Conservation (phyloP, 441 rosid species). For the Corymbia calophylla region DNA sequence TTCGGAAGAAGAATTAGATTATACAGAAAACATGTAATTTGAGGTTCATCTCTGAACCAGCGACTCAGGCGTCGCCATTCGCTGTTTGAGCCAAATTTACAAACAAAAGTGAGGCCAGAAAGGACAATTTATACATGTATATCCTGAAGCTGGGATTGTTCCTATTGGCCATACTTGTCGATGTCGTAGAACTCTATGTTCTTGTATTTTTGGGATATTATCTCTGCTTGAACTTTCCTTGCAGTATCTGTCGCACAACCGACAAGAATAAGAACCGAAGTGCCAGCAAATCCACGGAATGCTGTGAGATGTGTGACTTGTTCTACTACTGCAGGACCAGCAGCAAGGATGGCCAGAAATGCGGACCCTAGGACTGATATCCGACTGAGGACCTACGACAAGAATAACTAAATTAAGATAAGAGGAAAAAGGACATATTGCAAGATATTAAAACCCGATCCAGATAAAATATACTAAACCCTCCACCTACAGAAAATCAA, state of each 20-base stretch:
- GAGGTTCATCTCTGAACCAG: neutral
- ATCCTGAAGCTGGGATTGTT: neutral
- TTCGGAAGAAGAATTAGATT: neutral
- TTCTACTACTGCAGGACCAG: conserved; percentile 86
- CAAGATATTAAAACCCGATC: neutral
- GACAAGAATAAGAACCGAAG: conserved; percentile 88
- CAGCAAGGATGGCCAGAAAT: conserved; percentile 86
- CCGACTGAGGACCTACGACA: conserved; percentile 70
- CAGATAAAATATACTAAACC: neutral
- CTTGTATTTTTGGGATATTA: conserved; percentile 93
- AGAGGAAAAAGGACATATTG: neutral
- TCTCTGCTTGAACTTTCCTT: conserved; percentile 94
- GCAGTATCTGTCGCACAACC: conserved; percentile 97
- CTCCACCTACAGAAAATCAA: neutral
- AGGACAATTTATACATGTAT: neutral
- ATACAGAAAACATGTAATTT: neutral
- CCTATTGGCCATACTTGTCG: conserved; percentile 32
- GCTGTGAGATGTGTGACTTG: conserved; percentile 88
- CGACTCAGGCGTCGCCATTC: neutral
- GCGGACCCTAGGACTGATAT: conserved; percentile 91
- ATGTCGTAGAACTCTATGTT: conserved; percentile 85
- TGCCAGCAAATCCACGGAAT: conserved; percentile 91
- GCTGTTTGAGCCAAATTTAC: neutral
- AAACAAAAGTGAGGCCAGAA: neutral
- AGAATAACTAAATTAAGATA: neutral